Percentiles rank a stretch among this genome's conserved stretches.
These are phyloP conservation scores for Exophiala xenobiotica DNA, from an alignment of 2,329 filamentous ascomycete genomes.

Conservation along the genomic window DNA sequence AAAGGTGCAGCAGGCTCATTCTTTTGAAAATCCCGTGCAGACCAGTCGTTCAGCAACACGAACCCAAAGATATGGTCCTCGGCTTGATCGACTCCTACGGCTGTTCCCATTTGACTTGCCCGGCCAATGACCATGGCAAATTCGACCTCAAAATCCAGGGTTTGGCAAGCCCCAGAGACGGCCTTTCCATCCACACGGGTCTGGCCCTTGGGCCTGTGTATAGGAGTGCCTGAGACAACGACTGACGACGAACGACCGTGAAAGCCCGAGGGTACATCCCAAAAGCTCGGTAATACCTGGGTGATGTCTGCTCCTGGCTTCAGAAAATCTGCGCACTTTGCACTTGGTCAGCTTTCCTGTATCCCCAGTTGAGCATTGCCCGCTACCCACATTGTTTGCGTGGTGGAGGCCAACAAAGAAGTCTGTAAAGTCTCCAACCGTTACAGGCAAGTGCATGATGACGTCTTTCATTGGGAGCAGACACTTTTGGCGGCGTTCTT, in stretches of 20 bases:
- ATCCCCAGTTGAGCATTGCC: not conserved
- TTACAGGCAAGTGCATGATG: conserved; percentile 55
- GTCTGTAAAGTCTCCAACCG: conserved; percentile 58
- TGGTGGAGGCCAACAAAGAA: conserved; percentile 57
- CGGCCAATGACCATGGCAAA: conserved; percentile 71
- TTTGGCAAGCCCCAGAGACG: conserved; percentile 58
- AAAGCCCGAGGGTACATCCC: conserved; percentile 16
- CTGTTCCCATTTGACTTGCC: conserved; percentile 61
- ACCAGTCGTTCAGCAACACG: conserved; percentile 81
- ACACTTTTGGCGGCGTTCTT: conserved; percentile 1
- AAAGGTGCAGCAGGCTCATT: conserved; percentile 56
- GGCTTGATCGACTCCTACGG: conserved; percentile 62
- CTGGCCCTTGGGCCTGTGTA: conserved; percentile 15
- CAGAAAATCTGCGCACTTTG: conserved; percentile 67
- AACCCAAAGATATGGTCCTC: conserved; percentile 72
- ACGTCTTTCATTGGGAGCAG: conserved; percentile 40
- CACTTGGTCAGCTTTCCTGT: not conserved
- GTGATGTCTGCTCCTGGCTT: conserved; percentile 58
- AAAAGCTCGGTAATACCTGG: conserved; percentile 10
- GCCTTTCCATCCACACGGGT: conserved; percentile 5
- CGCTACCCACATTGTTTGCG: conserved; percentile 46
- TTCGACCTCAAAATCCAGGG: conserved; percentile 76
- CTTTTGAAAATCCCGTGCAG: conserved; percentile 13
- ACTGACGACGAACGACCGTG: conserved; percentile 61
- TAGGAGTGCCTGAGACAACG: conserved; percentile 65